Conservation (phyloP, 31 red algal genomes). For the Pterothamnion heteromorphum region DNA sequence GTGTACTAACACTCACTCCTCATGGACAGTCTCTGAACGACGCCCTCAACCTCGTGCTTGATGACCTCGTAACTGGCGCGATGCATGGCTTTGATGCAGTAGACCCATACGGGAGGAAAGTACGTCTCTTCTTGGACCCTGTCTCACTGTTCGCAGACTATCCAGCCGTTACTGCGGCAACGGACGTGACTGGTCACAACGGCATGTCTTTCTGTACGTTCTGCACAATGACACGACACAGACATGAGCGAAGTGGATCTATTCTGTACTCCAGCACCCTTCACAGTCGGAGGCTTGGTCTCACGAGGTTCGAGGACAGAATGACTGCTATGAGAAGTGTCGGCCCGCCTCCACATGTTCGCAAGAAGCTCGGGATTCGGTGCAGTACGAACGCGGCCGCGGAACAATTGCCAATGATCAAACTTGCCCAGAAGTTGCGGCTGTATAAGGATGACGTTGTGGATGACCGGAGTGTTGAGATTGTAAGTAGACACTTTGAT, state of each 20-base stretch:
- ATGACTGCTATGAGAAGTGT: no score
- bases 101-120: constrained; percentile 1
- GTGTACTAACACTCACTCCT: not conserved
- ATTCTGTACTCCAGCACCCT: not conserved
- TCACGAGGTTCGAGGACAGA: not conserved
- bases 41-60: not conserved
- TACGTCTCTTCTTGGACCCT: not conserved
- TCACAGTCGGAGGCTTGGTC: not conserved
- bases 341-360: no score
- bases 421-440: no score
- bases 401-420: no score
- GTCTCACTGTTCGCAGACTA: not conserved
- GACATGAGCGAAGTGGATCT: not conserved
- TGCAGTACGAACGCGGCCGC: no score
- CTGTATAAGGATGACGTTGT: no score
- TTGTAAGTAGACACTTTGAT: not conserved
- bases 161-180: not conserved
- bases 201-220: no score
- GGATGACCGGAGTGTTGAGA: no score
- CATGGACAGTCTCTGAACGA: not conserved
- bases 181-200: no score
- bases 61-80: not conserved
- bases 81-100: not conserved
- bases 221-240: no score
- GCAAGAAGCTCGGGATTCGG: no score